Evolutionary conservation across 2,329 filamentous ascomycete species (phyloP).

Genomic region (Colletotrichum ledebouriae): DNA sequence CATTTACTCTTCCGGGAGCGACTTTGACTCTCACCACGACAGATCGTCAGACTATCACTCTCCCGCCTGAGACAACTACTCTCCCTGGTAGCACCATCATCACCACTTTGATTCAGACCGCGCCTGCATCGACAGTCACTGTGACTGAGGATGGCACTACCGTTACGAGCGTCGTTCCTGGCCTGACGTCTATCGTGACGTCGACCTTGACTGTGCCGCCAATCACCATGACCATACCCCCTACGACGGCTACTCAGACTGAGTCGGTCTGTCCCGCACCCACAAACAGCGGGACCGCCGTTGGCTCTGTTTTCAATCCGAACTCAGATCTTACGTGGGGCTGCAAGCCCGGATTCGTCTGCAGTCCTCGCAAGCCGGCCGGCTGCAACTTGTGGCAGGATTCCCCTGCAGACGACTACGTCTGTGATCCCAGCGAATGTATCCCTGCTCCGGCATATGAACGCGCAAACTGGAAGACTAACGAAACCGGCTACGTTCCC

Average conservation of each 20-base stretch:
- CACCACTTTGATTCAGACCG: slow-evolving; percentile 50
- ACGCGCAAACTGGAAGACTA: slow-evolving; percentile 57
- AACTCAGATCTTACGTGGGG: slow-evolving; percentile 64
- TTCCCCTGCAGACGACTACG: slow-evolving; percentile 60
- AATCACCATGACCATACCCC: slow-evolving; percentile 48
- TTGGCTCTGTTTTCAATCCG: slow-evolving; percentile 48
- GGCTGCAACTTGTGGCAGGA: slow-evolving; percentile 66
- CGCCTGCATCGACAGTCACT: slow-evolving; percentile 49
- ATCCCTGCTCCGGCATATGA: slow-evolving; percentile 55
- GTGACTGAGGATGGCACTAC: slow-evolving; percentile 49
- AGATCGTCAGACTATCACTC: slow-evolving; percentile 35
- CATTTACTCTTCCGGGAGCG: slow-evolving; percentile 31
- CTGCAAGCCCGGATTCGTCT: slow-evolving; percentile 66
- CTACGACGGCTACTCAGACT: slow-evolving; percentile 48
- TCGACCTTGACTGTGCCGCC: slow-evolving; percentile 46
- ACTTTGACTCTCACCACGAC: slow-evolving; percentile 36
- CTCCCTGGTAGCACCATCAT: slow-evolving; percentile 49
- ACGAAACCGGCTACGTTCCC: slow-evolving; percentile 65
- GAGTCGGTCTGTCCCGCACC: slow-evolving; percentile 59
- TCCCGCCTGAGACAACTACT: slow-evolving; percentile 44
- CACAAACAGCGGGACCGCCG: slow-evolving; percentile 50
- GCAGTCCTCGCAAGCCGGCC: slow-evolving; percentile 63
- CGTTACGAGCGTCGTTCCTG: slow-evolving; percentile 47
- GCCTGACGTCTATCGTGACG: slow-evolving; percentile 44
- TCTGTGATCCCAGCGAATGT: slow-evolving; percentile 62